phyloP scores from a whole-genome alignment of 1,284 basidiomycete genomes.

The Boletus hoseneyae region DNA sequence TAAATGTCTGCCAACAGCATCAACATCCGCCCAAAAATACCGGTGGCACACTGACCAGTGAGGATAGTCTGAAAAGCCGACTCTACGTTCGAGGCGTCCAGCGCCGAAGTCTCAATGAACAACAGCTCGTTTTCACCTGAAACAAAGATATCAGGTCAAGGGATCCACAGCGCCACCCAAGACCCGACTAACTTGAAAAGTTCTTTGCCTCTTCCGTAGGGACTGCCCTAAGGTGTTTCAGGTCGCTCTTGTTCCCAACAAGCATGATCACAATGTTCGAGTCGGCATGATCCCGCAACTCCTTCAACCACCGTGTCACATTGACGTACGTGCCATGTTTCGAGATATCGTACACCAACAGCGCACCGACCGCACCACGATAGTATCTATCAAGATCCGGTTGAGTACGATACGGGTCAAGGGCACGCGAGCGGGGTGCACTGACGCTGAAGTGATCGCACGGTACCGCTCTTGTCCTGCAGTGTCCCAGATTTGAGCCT shows the following conservation, averaged over 20 bases:
- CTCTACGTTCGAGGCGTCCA: slow-evolving; percentile 99
- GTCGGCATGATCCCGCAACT: slow-evolving; percentile 92
- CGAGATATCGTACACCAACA: slow-evolving; percentile 91
- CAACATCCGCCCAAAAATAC: not conserved
- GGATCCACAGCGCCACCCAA: not conserved
- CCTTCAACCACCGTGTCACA: slow-evolving; percentile 98
- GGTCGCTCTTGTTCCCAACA: slow-evolving; percentile 96
- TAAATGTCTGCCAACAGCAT: slow-evolving; percentile 74
- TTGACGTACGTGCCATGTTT: slow-evolving; percentile 97
- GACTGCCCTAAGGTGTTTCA: slow-evolving; percentile 95
- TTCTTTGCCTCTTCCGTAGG: slow-evolving; percentile 92
- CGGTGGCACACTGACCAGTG: slow-evolving; percentile 59
- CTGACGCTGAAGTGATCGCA: slow-evolving; percentile 95
- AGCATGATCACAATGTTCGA: slow-evolving; percentile 95
- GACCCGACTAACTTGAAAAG: slow-evolving; percentile 66
- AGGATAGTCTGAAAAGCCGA: slow-evolving; percentile 96
- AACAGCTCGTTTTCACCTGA: slow-evolving; percentile 77
- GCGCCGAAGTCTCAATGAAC: slow-evolving; percentile 98
- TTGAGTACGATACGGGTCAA: slow-evolving; percentile 4
- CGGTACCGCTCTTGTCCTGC: slow-evolving; percentile 99
- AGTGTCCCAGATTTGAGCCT: slow-evolving; percentile 99
- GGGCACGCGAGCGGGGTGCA: not conserved
- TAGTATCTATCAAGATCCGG: slow-evolving; percentile 69
- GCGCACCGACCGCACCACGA: slow-evolving; percentile 93
- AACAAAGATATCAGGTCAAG: slow-evolving; percentile 1